phyloP scores from a whole-genome alignment of 805 yeast genomes.

The Jamesozyma lodderae region DNA sequence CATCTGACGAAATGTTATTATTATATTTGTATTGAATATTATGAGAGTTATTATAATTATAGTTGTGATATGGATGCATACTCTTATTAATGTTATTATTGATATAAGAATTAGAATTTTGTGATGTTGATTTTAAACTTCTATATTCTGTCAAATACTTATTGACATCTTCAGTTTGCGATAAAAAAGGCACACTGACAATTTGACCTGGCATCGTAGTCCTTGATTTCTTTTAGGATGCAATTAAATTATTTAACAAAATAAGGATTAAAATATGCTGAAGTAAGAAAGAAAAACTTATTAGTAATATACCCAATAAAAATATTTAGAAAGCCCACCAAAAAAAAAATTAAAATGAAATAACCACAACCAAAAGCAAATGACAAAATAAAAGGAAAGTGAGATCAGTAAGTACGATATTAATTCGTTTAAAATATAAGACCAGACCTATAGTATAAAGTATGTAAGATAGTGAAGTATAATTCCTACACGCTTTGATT shows the following conservation, averaged over 20 bases:
- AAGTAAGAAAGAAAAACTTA: background rate
- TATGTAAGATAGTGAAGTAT: too few relatives aligned
- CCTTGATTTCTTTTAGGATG: background rate
- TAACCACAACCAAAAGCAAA: background rate
- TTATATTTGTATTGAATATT: conserved; percentile 10
- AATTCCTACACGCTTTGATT: too few relatives aligned
- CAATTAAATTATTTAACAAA: background rate
- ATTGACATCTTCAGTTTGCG: conserved; percentile 31
- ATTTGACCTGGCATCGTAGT: conserved; percentile 26
- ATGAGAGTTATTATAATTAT: conserved; percentile 4
- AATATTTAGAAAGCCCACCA: background rate
- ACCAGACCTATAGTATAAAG: too few relatives aligned
- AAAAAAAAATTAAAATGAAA: background rate
- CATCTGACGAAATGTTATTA: conserved; percentile 4
- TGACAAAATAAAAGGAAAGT: conserved; percentile 2
- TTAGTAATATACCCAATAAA: background rate
- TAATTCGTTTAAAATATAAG: too few relatives aligned
- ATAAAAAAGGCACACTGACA: conserved; percentile 26
- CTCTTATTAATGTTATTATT: conserved; percentile 3
- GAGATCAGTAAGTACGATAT: too few relatives aligned
- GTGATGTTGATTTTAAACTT: conserved; percentile 16
- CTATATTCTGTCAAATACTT: conserved; percentile 23
- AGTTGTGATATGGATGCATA: conserved; percentile 6
- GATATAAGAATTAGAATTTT: conserved; percentile 7
- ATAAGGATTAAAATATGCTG: too few relatives aligned